Conservation (phyloP, 2,329 filamentous ascomycete genomes). For the Ophiostoma sp. region DNA sequence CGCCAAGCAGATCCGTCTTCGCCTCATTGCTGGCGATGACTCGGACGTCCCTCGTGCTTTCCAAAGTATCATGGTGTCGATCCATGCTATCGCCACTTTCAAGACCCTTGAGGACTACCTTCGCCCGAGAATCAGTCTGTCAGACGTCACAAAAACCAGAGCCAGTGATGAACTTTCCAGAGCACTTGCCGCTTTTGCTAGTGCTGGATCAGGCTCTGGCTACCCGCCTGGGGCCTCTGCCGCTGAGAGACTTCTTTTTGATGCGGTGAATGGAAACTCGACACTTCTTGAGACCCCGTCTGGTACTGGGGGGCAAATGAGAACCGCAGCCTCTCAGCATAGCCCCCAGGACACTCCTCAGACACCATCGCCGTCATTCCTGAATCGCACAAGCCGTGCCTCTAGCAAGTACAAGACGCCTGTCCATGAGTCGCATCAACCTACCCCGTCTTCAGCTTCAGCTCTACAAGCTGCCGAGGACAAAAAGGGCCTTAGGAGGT, state of each 20-base stretch:
- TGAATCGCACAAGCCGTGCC: constrained; percentile 40
- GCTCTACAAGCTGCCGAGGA: constrained; percentile 50
- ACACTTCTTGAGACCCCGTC: background rate
- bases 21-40: constrained; percentile 81
- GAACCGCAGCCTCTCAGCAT: background rate
- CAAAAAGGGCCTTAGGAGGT: constrained; percentile 57
- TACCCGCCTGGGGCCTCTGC: constrained; percentile 38
- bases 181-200: constrained; percentile 68
- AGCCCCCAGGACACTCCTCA: background rate
- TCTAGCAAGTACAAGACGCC: constrained; percentile 38
- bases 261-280: background rate
- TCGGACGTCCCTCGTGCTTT: constrained; percentile 85
- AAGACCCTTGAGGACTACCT: constrained; percentile 95
- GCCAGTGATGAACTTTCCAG: constrained; percentile 54
- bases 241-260: constrained; percentile 42
- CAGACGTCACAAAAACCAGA: constrained; percentile 65
- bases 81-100: constrained; percentile 96
- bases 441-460: constrained; percentile 39
- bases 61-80: constrained; percentile 94
- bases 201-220: constrained; percentile 57
- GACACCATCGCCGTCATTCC: background rate
- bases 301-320: background rate
- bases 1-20: constrained; percentile 87
- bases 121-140: constrained; percentile 76
- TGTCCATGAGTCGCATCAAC: constrained; percentile 29